phyloP scores from a whole-genome alignment of 768 basidiomycete genomes.

The Serpula lacrymans region DNA sequence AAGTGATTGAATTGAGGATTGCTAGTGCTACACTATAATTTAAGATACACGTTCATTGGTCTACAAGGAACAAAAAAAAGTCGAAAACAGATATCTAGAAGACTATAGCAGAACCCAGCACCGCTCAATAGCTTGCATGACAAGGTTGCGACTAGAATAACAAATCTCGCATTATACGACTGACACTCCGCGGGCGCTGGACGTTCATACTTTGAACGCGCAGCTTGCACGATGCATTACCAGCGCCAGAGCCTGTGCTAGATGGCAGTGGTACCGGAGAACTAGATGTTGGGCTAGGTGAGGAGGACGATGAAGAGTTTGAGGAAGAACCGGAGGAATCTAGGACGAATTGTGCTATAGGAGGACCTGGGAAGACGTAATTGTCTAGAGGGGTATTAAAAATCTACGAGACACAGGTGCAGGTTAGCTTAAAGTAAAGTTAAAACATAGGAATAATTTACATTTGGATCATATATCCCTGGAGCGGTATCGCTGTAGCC shows the following conservation, averaged over 20 bases:
- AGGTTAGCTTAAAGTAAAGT: not conserved
- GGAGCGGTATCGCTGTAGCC: conserved; percentile 69
- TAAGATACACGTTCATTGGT: too few species aligned
- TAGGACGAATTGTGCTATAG: conserved; percentile 42
- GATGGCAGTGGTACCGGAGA: conserved; percentile 5
- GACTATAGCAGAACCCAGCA: too few species aligned
- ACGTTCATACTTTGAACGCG: conserved; percentile 18
- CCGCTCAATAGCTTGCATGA: too few species aligned
- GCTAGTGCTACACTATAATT: too few species aligned
- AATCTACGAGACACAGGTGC: conserved; percentile 6
- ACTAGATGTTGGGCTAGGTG: conserved; percentile 4
- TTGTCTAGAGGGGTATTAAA: conserved; percentile 29
- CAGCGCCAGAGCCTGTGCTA: not conserved
- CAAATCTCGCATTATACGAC: conserved; percentile 12
- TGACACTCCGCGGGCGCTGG: conserved; percentile 11
- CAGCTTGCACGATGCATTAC: conserved; percentile 10
- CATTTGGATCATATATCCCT: conserved; percentile 60
- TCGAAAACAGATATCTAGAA: too few species aligned
- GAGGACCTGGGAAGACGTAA: conserved; percentile 52
- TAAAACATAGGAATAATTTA: conserved; percentile 14
- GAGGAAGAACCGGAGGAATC: conserved; percentile 5
- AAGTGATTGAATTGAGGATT: too few species aligned
- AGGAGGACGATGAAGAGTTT: conserved; percentile 9
- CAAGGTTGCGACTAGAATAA: too few species aligned
- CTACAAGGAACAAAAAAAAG: too few species aligned